A percentile compares a stretch with the other conserved stretches of the same genome.
These are phyloP conservation scores for Lagenidium sp. DNA, from an alignment of 352 stramenopile species.

Conservation along the genomic window DNA sequence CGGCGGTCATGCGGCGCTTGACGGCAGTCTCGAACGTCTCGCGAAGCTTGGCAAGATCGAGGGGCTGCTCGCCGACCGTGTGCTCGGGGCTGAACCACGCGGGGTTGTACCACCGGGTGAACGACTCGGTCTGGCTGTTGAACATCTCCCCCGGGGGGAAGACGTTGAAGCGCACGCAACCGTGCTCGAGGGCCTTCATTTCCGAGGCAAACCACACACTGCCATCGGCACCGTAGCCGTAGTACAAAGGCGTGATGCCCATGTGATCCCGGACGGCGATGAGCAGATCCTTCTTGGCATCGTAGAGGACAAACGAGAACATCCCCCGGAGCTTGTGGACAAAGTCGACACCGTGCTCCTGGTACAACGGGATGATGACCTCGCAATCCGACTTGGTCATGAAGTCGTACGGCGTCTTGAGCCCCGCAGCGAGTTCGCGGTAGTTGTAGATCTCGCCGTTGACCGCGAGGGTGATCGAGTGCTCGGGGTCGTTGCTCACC, in stretches of 20 bases:
- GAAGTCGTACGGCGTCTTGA: slow-evolving; percentile 88
- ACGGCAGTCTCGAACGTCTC: slow-evolving; percentile 93
- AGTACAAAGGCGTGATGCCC: slow-evolving; percentile 98
- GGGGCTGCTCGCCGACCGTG: slow-evolving; percentile 35
- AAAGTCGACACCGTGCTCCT: slow-evolving; percentile 86
- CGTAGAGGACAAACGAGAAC: slow-evolving; percentile 99
- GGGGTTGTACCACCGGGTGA: slow-evolving; percentile 94
- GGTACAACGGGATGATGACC: slow-evolving; percentile 95
- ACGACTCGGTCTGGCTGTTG: slow-evolving; percentile 80
- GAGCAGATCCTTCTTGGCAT: slow-evolving; percentile 90
- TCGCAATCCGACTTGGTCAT: slow-evolving; percentile 97
- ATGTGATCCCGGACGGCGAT: slow-evolving; percentile 96
- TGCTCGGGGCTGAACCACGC: slow-evolving; percentile 85
- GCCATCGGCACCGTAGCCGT: slow-evolving; percentile 96
- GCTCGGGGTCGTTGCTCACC: slow-evolving; percentile 71
- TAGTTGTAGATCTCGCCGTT: slow-evolving; percentile 99
- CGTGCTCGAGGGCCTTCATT: slow-evolving; percentile 95
- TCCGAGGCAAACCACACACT: slow-evolving; percentile 96
- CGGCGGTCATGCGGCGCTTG: slow-evolving; percentile 97
- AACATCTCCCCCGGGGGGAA: slow-evolving; percentile 91
- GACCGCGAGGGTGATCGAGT: slow-evolving; percentile 91
- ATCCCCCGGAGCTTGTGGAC: slow-evolving; percentile 93
- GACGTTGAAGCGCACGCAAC: slow-evolving; percentile 74
- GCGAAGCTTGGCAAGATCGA: slow-evolving; percentile 76
- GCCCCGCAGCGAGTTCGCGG: slow-evolving; percentile 88